These are phyloP conservation scores for Gentiana straminea DNA, from an alignment of 257 asterid genomes.

Conservation along the genomic window DNA sequence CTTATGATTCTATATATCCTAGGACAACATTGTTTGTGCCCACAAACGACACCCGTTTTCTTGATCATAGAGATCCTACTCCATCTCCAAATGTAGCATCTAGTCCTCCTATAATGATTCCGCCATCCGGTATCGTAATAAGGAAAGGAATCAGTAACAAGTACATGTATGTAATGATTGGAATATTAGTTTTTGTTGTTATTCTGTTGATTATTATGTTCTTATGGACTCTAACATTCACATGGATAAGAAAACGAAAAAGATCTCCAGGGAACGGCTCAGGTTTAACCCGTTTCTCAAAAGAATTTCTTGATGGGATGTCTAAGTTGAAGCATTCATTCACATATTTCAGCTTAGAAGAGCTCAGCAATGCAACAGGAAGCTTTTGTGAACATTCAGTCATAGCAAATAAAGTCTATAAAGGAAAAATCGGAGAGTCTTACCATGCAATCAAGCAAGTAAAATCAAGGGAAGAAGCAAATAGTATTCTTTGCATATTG, in stretches of 20 bases:
- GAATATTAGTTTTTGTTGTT: slow-evolving; percentile 2
- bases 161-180: background rate
- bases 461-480: slow-evolving; percentile 12
- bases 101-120: background rate
- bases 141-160: background rate
- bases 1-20: slow-evolving; percentile 11
- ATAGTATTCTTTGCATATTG: slow-evolving; percentile 11
- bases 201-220: background rate
- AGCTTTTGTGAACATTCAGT: slow-evolving; percentile 7
- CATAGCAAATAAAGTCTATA: slow-evolving; percentile 7
- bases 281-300: slow-evolving; percentile 2
- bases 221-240: background rate
- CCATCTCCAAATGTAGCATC: background rate
- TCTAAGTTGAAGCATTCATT: slow-evolving; percentile 14
- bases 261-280: background rate
- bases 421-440: slow-evolving; percentile 12
- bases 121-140: background rate
- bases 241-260: background rate
- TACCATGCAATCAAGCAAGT: slow-evolving; percentile 11
- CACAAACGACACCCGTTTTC: slow-evolving; percentile 1
- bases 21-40: slow-evolving; percentile 13
- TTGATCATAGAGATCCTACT: background rate
- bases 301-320: slow-evolving; percentile 15
- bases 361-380: slow-evolving; percentile 11
- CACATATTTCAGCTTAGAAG: slow-evolving; percentile 11